phyloP scores from a whole-genome alignment of 352 stramenopile genomes.

The Peronospora tabacina region DNA sequence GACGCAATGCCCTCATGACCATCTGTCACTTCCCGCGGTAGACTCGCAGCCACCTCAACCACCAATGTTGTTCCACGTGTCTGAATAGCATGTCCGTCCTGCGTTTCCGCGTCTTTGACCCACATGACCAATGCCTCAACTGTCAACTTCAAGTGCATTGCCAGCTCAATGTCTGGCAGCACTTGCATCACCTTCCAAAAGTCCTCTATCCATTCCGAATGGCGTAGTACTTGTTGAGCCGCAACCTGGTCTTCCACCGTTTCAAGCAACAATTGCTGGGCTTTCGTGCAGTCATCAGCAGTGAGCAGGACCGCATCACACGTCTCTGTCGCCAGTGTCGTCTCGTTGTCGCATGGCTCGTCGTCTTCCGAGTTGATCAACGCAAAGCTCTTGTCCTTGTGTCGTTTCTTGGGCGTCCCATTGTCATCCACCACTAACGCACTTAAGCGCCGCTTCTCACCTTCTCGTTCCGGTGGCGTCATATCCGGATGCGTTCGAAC shows the following conservation, averaged over 20 bases:
- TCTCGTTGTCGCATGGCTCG: constrained; percentile 3
- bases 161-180: constrained; percentile 24
- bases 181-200: constrained; percentile 32
- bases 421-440: constrained; percentile 12
- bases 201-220: constrained; percentile 25
- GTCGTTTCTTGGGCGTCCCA: constrained; percentile 22
- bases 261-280: constrained; percentile 20
- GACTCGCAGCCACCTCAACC: constrained; percentile 17
- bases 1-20: constrained; percentile 17
- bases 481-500: constrained; percentile 1
- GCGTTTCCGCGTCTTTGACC: constrained; percentile 20
- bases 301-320: background rate
- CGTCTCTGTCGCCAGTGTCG: constrained; percentile 9
- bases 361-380: constrained; percentile 10
- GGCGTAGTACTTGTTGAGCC: constrained; percentile 9
- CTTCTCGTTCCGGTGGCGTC: constrained; percentile 15
- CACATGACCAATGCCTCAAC: constrained; percentile 34
- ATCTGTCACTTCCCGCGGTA: constrained; percentile 17
- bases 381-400: constrained; percentile 19
- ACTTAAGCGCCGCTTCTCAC: constrained; percentile 28
- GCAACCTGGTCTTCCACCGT: constrained; percentile 28
- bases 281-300: constrained; percentile 5
- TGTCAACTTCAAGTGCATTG: constrained; percentile 33
- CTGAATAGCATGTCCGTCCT: constrained; percentile 15
- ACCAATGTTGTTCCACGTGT: constrained; percentile 12